Conservation (phyloP, 805 yeast genomes). For the Starmerella geochares region DNA sequence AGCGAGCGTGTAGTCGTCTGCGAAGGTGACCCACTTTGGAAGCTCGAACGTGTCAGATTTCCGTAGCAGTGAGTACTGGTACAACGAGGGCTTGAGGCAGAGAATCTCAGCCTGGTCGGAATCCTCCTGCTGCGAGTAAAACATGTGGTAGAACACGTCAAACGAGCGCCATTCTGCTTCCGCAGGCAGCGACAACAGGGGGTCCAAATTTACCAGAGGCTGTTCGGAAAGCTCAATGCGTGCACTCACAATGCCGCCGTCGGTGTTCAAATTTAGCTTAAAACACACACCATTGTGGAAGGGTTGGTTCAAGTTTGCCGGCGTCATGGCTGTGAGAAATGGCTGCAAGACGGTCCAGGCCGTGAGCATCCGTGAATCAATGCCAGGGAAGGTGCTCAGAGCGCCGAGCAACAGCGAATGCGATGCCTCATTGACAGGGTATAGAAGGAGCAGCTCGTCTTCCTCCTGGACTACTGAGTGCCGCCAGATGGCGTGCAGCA, state of each 20-base stretch:
- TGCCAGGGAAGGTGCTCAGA: conserved; percentile 31
- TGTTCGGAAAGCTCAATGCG: conserved; percentile 28
- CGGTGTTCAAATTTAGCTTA: conserved; percentile 27
- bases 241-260: conserved; percentile 30
- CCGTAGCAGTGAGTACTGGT: conserved; percentile 28
- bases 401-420: conserved; percentile 29
- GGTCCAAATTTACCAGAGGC: conserved; percentile 30
- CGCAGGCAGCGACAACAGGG: conserved; percentile 28
- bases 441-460: conserved; percentile 33
- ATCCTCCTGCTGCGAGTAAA: conserved; percentile 29
- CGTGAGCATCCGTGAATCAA: conserved; percentile 30
- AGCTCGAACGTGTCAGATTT: conserved; percentile 28
- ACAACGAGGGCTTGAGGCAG: conserved; percentile 27
- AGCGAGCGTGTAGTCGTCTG: conserved; percentile 35
- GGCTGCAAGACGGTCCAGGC: conserved; percentile 34
- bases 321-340: conserved; percentile 33
- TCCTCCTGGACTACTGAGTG: conserved; percentile 35
- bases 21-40: conserved; percentile 32
- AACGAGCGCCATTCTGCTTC: conserved; percentile 28
- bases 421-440: conserved; percentile 29
- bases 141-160: conserved; percentile 33
- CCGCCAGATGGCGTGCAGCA: conserved; percentile 32
- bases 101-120: conserved; percentile 25
- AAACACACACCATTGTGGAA: conserved; percentile 32
- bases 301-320: conserved; percentile 29